Base-by-base conservation (phyloP, 192 early-diverging fungal genomes). In the Coemansia sp. region DNA sequence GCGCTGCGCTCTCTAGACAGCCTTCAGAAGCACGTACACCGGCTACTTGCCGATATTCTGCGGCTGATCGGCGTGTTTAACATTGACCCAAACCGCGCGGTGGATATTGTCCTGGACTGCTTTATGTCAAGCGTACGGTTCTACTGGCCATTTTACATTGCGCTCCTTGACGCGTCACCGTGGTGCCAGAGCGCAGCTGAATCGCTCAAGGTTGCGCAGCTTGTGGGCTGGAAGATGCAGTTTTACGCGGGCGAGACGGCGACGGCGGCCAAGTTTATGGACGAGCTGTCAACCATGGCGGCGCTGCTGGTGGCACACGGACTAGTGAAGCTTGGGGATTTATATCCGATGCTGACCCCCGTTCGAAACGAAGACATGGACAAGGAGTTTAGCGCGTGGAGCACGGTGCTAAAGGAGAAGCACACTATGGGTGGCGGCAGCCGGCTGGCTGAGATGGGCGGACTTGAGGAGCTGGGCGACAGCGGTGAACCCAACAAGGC, bases 51-150 rank as follows among this genome's bases (percentile, higher is more conserved):
- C 8, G 67, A 70, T n/a, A 58, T 77, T 27, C 43, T 55, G 55
- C 61, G 74, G 15, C 53, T 77, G 2, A 66, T 77, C 17, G 74
- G 74, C 21, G 30, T 70, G 19, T 77, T 77, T 21, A 70, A 55
- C 27, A 42, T 77, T 20, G 74, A 77, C 19, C 67, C 74, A 4
- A 70, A 66, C 63, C 74, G 74, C 29, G 74, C 44, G 2, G 31
- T 77, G 25, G 74, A 77, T 39, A 62, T 70, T 12, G 62, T 77
- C 22, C 40, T 77, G 29, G 74, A 77, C 45, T 69, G 74, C 54
- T 77, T 77, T 29, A 70, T 70, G 50, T 61, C 74, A 1, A 62
- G 44, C 25, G 67, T 77, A 42, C 67, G 66, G 17, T 49, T 62
- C 17, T 62, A 70, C 62, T 77, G 67, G 66, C 51, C 58, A 0